Percentiles rank a stretch among this genome's conserved stretches.
These are phyloP conservation scores for Fusarium sp. DNA, from an alignment of 2,329 filamentous ascomycete species.

Conservation along the genomic window DNA sequence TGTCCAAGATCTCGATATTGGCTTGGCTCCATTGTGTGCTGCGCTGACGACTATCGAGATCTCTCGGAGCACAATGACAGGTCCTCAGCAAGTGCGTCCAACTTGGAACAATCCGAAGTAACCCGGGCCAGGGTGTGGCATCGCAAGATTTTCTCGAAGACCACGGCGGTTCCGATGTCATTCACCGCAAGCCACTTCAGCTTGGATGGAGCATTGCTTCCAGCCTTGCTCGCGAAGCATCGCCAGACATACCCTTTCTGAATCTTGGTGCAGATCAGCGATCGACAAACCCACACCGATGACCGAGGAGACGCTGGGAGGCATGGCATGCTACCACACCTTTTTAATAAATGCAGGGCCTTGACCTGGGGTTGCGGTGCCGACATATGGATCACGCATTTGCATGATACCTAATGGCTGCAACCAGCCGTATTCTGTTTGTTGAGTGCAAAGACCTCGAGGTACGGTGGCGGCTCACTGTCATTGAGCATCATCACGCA, in stretches of 20 bases:
- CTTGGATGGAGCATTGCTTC: constrained; percentile 1
- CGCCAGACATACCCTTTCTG: not conserved
- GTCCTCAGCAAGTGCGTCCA: not conserved
- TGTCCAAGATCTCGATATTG: not conserved
- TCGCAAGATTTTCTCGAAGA: not conserved
- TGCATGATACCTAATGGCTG: constrained; percentile 2
- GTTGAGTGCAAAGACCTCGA: not conserved
- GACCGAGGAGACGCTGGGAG: not conserved
- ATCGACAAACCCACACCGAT: constrained; percentile 19
- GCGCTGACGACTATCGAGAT: not conserved
- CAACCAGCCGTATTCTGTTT: not conserved
- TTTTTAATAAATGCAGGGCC: not conserved
- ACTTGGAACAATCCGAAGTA: not conserved
- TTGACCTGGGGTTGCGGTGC: not conserved
- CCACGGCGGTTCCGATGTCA: not conserved
- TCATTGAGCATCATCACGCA: constrained; percentile 23
- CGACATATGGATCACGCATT: constrained; percentile 7
- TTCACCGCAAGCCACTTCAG: not conserved
- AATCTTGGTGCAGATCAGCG: constrained; percentile 30
- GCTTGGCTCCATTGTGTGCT: not conserved
- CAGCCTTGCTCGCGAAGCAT: not conserved
- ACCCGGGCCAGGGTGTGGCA: not conserved
- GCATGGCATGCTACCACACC: not conserved
- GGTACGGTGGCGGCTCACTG: constrained; percentile 4
- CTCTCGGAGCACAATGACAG: not conserved